Evolutionary conservation across 179 eudicot genomes (phyloP), one percentile per base, ranked within the genome.

Genomic region (Corrigiola litoralis): DNA sequence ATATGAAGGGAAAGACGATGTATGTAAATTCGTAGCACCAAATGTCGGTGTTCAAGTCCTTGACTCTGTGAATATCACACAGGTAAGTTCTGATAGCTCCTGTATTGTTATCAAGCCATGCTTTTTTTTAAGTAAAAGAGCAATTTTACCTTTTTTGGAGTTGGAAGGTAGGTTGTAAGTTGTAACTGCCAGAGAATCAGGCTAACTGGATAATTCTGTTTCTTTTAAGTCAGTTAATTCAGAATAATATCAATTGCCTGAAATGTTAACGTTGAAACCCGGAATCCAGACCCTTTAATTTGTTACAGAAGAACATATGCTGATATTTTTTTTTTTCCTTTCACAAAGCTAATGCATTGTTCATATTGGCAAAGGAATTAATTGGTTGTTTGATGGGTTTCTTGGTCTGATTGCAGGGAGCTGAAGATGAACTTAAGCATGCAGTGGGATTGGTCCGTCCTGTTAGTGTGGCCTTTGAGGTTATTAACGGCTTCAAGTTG

Each of bases 391-490:
- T 51, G 10, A 48, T 17, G 10, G 27, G 48, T 37, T 53, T 59
- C 8, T 34, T 77, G 51, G 49, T 33, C 18, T 64, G 46, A 63
- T 40, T 69, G 14, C 75, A 94, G 99, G 96, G 91, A 70, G 94
- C 96, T 68, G 99, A 95, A 77, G 92, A 85, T 76, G 97, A 91
- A 74, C 79, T 95, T 37, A 86, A 88, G 82, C 91, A 91, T 71
- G 99, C 99, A 2, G 99, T 95, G 45, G 99, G 84, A 46, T 51
- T 81, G 48, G 83, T 80, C 58, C 86, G 99, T 49, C 99, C 99
- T 1, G 99, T 95, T 28, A 95, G 99, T 67, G 89, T 95, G 34
- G 99, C 99, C 38, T 95, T 95, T 80, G 69, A 95, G 87, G 99
- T 95, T 71, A 87, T 91, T 53, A 1, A 54, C 34, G 84, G 72